A percentile compares a stretch with the other conserved stretches of the same genome.
Evolutionary conservation across 139 green algal species (phyloP).

Genomic region (Chlorella vulgaris): DNA sequence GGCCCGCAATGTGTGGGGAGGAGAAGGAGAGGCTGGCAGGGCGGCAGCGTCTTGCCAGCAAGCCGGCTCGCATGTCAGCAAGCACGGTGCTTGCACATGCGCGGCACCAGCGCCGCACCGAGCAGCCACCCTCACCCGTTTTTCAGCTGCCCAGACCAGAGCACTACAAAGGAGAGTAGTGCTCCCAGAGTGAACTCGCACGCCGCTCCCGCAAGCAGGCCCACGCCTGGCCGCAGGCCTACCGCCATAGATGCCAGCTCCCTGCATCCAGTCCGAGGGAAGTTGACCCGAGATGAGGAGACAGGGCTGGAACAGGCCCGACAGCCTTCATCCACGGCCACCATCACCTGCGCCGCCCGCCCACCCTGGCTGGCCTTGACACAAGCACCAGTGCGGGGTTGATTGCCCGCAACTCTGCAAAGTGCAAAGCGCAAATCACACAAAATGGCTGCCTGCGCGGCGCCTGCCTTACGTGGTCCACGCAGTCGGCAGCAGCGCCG

Average conservation of each 20-base stretch:
- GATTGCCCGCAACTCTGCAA: background rate
- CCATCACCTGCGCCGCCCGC: too few species aligned
- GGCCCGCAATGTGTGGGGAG: background rate
- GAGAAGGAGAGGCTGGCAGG: too few species aligned
- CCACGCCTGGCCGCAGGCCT: slow-evolving; percentile 6
- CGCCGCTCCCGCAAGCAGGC: slow-evolving; percentile 15
- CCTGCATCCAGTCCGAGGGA: slow-evolving; percentile 9
- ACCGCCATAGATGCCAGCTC: background rate
- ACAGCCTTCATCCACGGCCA: too few species aligned
- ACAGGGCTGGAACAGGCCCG: background rate
- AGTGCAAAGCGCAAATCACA: background rate
- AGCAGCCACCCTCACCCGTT: background rate
- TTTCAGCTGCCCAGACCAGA: slow-evolving; percentile 4
- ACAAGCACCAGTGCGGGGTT: too few species aligned
- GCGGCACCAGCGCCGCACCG: too few species aligned
- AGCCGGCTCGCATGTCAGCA: too few species aligned
- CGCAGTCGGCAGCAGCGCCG: background rate
- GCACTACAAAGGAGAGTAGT: slow-evolving; percentile 10
- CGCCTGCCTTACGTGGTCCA: background rate
- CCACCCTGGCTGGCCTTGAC: too few species aligned
- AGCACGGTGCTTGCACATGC: too few species aligned
- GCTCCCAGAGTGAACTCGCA: slow-evolving; percentile 33
- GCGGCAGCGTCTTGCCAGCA: too few species aligned
- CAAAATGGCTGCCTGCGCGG: background rate
- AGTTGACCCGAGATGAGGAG: background rate